These are phyloP conservation scores for Tuber umbilicatum DNA, from an alignment of 495 filamentous ascomycete genomes.

Conservation along the genomic window DNA sequence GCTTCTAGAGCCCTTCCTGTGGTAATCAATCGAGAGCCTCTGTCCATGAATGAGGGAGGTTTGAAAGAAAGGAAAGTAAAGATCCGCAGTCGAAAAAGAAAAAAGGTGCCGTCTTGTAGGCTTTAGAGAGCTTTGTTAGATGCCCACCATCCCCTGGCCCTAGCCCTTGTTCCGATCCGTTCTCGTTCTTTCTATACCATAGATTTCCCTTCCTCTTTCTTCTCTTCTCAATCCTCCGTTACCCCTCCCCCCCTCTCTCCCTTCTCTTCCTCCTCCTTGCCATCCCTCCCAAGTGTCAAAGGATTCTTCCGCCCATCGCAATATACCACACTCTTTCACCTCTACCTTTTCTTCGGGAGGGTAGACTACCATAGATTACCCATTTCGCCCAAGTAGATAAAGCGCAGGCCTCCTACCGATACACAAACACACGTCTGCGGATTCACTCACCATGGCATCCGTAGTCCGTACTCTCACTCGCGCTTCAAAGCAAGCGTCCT, in stretches of 20 bases:
- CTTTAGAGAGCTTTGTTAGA: background rate
- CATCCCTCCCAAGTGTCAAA: conserved; percentile 27
- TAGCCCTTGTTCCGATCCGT: conserved; percentile 26
- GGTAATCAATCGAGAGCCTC: background rate
- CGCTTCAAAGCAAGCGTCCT: conserved; percentile 30
- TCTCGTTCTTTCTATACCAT: conserved; percentile 34
- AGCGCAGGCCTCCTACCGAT: background rate
- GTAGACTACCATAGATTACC: background rate
- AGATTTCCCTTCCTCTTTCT: conserved; percentile 20
- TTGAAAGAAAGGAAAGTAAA: background rate
- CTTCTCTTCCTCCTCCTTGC: conserved; percentile 24
- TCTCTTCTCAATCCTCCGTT: conserved; percentile 3
- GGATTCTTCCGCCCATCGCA: conserved; percentile 22
- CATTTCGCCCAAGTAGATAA: background rate
- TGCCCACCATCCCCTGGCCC: conserved; percentile 8
- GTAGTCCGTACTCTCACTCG: conserved; percentile 51
- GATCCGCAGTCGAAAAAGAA: background rate
- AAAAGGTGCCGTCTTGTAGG: background rate
- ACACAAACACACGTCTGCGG: background rate
- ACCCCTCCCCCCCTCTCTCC: conserved; percentile 17
- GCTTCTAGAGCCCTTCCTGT: background rate
- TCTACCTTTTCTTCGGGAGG: conserved; percentile 20
- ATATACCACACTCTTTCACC: conserved; percentile 29
- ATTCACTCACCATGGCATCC: conserved; percentile 50
- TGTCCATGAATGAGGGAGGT: background rate